A percentile compares a stretch with the other conserved stretches of the same genome.
Conservation (phyloP, 2,329 filamentous ascomycete species). For the Triangularia setosa region DNA sequence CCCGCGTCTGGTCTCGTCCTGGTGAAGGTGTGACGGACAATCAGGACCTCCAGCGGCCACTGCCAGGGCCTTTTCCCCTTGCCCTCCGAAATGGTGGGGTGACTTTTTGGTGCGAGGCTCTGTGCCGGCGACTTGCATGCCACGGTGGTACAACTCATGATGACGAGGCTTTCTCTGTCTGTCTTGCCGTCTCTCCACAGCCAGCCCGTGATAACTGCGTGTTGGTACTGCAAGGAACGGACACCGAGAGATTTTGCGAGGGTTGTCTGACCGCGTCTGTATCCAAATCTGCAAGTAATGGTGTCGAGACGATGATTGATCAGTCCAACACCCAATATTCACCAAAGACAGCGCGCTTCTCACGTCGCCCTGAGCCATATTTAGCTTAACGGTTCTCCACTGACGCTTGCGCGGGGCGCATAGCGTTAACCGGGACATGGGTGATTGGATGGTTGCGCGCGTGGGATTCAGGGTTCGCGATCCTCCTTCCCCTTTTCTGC, state of each 20-base stretch:
- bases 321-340: neutral
- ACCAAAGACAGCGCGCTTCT: neutral
- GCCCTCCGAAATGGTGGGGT: neutral
- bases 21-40: neutral
- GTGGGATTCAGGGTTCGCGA: neutral
- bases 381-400: neutral
- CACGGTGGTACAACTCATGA: neutral
- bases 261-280: neutral
- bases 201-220: neutral
- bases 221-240: neutral
- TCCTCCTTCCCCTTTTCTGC: neutral
- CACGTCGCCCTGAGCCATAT: slow-evolving; percentile 5
- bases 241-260: neutral
- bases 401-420: neutral
- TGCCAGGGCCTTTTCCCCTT: neutral
- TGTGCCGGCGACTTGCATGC: neutral
- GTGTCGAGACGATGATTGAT: neutral
- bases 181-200: neutral
- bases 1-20: neutral
- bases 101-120: neutral
- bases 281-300: neutral
- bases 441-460: neutral
- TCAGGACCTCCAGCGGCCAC: neutral
- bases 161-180: neutral
- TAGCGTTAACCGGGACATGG: neutral